Conservation (phyloP, 345 rosid genomes). For the Syzygium aromaticum region DNA sequence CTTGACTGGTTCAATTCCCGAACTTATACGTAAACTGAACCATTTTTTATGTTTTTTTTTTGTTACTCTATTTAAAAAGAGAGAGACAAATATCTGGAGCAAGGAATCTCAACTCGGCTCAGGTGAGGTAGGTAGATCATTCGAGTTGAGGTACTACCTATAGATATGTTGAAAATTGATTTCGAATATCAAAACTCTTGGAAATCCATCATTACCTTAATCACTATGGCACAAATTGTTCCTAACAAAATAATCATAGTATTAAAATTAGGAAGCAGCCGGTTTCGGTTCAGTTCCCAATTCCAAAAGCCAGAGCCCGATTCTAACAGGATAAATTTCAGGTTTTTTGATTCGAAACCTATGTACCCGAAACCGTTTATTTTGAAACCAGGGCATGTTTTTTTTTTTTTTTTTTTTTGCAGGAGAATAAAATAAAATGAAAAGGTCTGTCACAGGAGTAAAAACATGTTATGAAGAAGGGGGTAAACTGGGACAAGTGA, state of each 20-base stretch:
- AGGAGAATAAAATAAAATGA: not conserved
- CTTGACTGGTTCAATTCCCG: not conserved
- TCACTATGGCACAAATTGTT: not conserved
- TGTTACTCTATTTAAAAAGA: not conserved
- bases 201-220: not conserved
- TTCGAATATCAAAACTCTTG: not conserved
- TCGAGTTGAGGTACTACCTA: too few species aligned
- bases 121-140: too few species aligned
- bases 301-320: rapidly evolving
- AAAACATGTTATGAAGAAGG: not conserved
- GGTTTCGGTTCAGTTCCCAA: rapidly evolving
- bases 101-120: too few species aligned
- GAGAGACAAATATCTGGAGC: too few species aligned
- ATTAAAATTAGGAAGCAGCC: not conserved
- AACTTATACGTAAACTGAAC: not conserved
- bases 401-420: rapidly evolving
- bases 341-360: not conserved
- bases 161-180: not conserved
- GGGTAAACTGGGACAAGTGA: not conserved
- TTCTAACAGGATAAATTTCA: not conserved
- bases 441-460: not conserved
- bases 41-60: rapidly evolving
- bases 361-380: not conserved
- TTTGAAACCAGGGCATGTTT: not conserved
- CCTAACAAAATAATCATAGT: too few species aligned